phyloP scores from a whole-genome alignment of 75 land plant species.

The Adiantum capillusveneris region DNA sequence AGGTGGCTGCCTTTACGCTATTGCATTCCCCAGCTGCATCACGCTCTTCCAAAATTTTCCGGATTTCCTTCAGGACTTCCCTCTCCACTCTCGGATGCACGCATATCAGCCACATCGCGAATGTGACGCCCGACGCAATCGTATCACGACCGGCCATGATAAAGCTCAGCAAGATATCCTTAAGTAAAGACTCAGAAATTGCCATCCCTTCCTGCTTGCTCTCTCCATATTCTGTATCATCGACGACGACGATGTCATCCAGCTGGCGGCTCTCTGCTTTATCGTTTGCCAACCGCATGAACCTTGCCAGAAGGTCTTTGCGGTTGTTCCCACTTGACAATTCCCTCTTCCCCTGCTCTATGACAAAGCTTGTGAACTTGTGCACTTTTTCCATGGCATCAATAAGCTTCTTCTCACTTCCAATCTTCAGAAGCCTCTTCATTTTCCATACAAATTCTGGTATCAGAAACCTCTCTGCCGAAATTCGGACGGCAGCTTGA shows the following conservation, averaged over 20 bases:
- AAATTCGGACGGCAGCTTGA: slow-evolving; percentile 36
- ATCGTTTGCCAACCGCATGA: no score
- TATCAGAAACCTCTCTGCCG: slow-evolving; percentile 19
- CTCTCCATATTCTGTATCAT: no score
- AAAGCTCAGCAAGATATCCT: slow-evolving; percentile 14
- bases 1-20: no score
- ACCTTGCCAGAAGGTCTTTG: no score
- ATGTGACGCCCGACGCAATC: slow-evolving; percentile 9
- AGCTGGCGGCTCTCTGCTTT: no score
- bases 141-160: slow-evolving; percentile 26
- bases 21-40: no score
- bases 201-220: no score
- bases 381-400: slow-evolving; percentile 28
- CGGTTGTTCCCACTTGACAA: no score
- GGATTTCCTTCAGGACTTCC: slow-evolving; percentile 7
- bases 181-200: no score
- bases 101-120: slow-evolving; percentile 18
- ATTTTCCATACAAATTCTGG: slow-evolving; percentile 19
- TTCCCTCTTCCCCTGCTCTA: slow-evolving; percentile 24
- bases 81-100: slow-evolving; percentile 10
- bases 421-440: slow-evolving; percentile 29
- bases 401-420: slow-evolving; percentile 38
- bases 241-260: no score
- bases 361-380: slow-evolving; percentile 43
- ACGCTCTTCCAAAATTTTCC: not conserved